phyloP scores from a whole-genome alignment of 768 basidiomycete species.

The Xerocomus brunneocitrinus region DNA sequence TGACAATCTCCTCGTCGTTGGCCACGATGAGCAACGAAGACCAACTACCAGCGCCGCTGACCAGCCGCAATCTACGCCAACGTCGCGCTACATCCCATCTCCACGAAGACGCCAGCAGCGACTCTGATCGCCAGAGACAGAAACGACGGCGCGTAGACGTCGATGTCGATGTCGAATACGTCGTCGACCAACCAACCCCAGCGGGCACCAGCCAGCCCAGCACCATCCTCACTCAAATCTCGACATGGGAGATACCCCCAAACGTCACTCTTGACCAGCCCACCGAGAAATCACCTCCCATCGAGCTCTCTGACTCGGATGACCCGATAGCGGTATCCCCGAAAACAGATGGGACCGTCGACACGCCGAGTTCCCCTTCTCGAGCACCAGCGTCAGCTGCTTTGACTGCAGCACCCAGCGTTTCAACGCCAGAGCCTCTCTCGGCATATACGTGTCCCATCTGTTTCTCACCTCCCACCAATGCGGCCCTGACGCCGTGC shows the following conservation, averaged over 20 bases:
- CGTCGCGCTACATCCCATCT: conserved; percentile 4
- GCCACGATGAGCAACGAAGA: conserved; percentile 19
- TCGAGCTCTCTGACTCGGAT: conserved; percentile 4
- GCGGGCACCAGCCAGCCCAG: not conserved
- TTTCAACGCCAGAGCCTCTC: conserved; percentile 31
- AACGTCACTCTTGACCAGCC: not conserved
- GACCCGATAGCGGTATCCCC: not conserved
- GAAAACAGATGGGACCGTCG: not conserved
- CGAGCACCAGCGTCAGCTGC: not conserved
- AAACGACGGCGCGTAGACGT: conserved; percentile 15
- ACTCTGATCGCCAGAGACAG: conserved; percentile 8
- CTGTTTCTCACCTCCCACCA: conserved; percentile 70
- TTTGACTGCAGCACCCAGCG: not conserved
- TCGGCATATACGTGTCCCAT: conserved; percentile 74
- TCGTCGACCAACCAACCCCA: not conserved
- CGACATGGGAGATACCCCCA: conserved; percentile 22
- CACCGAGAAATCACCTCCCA: not conserved
- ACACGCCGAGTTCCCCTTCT: not conserved
- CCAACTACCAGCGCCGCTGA: conserved; percentile 5
- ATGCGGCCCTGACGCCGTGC: conserved; percentile 75
- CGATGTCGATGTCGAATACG: not conserved
- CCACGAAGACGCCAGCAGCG: not conserved
- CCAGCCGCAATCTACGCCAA: not conserved
- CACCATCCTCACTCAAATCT: conserved; percentile 6
- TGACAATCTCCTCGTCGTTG: conserved; percentile 8